phyloP scores from a whole-genome alignment of 805 yeast genomes.

The Candida maltosa region DNA sequence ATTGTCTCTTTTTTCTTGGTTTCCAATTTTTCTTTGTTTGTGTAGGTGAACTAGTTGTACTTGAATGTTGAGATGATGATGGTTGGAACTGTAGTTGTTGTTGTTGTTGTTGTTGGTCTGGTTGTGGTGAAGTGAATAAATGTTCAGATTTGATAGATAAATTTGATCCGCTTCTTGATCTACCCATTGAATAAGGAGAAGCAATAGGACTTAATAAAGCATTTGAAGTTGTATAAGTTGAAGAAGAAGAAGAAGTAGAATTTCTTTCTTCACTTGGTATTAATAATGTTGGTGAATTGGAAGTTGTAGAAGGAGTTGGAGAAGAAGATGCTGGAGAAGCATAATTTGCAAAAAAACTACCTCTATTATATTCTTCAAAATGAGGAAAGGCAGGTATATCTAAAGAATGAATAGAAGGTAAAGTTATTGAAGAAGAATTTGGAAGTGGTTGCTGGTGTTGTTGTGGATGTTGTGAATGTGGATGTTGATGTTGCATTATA shows the following conservation, averaged over 20 bases:
- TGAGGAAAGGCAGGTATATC: conserved; percentile 24
- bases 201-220: conserved; percentile 13
- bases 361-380: conserved; percentile 6
- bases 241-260: not conserved
- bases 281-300: conserved; percentile 7
- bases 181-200: conserved; percentile 12
- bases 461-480: no score
- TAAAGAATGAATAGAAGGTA: conserved; percentile 33
- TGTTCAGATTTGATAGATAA: conserved; percentile 7
- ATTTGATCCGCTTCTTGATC: conserved; percentile 15
- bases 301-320: not conserved
- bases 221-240: not conserved
- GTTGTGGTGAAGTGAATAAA: conserved; percentile 1
- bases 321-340: no score
- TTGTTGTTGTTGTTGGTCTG: no score
- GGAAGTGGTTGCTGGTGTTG: conserved; percentile 1
- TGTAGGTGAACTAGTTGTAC: conserved; percentile 7
- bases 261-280: conserved; percentile 6
- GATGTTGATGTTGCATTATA: not conserved
- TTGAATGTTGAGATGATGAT: no score
- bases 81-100: conserved; percentile 2
- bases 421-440: conserved; percentile 4
- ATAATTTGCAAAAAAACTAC: conserved; percentile 4
- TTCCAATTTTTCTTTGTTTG: conserved; percentile 23
- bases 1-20: conserved; percentile 65